These are phyloP conservation scores for Solanum boliviense DNA, from an alignment of 257 asterid species.

Conservation along the genomic window DNA sequence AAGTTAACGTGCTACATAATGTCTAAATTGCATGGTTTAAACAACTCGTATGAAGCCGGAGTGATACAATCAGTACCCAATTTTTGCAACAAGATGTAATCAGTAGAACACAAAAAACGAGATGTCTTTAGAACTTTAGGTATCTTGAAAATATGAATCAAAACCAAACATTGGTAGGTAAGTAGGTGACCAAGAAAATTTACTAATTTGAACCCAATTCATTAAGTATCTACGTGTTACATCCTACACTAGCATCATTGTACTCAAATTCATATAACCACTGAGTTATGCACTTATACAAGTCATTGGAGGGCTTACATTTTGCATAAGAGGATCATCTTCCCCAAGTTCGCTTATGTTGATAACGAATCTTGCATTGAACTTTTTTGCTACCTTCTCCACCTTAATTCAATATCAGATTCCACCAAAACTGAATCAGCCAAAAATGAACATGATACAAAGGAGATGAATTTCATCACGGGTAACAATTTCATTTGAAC, in stretches of 20 bases:
- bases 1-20: neutral
- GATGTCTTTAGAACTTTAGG: neutral
- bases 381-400: conserved; percentile 30
- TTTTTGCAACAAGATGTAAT: neutral
- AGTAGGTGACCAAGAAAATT: neutral
- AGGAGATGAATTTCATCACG: neutral
- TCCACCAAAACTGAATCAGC: neutral
- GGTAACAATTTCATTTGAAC: neutral
- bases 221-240: conserved; percentile 1
- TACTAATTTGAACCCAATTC: neutral
- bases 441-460: neutral
- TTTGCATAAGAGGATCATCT: conserved; percentile 40
- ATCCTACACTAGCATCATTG: neutral
- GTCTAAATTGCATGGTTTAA: neutral
- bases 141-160: neutral
- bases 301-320: conserved; percentile 29
- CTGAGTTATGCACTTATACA: neutral
- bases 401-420: conserved; percentile 30
- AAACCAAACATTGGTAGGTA: neutral
- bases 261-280: neutral
- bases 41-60: neutral
- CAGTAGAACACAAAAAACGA: neutral
- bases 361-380: conserved; percentile 35
- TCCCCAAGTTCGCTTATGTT: conserved; percentile 42
- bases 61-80: neutral